Conservation (phyloP, 192 early-diverging fungal species). For the Coemansia sp. region DNA sequence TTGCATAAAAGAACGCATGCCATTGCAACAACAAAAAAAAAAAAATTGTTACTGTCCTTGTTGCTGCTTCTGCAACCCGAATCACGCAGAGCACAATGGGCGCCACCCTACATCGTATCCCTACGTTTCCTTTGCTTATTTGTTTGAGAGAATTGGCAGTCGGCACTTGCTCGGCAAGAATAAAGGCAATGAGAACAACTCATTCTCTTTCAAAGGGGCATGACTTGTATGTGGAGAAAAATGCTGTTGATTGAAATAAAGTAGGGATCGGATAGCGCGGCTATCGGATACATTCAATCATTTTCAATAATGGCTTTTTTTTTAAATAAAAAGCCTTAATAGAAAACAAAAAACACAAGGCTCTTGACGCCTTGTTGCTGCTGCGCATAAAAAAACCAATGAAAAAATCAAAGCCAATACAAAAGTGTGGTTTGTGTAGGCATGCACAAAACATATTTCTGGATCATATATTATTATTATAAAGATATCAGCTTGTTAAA, state of each 20-base stretch:
- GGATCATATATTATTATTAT: neutral
- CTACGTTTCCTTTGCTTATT: neutral
- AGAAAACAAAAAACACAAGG: no score
- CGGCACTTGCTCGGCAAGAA: neutral
- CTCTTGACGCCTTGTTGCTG: neutral
- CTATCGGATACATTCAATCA: neutral
- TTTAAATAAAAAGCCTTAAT: no score
- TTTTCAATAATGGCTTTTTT: no score
- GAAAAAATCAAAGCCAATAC: neutral
- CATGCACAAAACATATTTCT: neutral
- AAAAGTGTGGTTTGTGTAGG: neutral
- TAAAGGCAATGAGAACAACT: neutral
- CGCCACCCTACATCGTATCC: neutral
- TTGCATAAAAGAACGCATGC: neutral
- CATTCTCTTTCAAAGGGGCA: neutral
- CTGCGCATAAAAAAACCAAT: constrained; percentile 10
- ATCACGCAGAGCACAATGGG: neutral
- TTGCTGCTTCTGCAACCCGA: neutral
- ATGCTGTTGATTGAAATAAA: neutral
- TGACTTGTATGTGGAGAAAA: neutral
- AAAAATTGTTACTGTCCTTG: neutral
- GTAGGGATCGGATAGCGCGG: neutral
- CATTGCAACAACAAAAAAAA: neutral
- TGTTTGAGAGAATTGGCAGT: neutral
- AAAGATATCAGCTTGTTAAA: neutral